phyloP scores from a whole-genome alignment of 331 rosid species.

The Saraca asoca region DNA sequence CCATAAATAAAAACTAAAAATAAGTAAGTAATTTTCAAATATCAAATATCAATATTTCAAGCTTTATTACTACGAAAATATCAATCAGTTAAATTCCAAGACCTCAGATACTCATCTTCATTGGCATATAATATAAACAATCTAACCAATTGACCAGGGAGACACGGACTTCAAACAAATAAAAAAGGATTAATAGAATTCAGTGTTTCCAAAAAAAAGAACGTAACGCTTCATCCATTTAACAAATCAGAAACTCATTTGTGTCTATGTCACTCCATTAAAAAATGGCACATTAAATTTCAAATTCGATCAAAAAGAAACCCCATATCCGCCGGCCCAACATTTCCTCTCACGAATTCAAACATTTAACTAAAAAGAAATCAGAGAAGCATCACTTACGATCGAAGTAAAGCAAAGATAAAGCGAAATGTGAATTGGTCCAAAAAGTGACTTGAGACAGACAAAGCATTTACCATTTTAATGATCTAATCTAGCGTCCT shows the following conservation, averaged over 20 bases:
- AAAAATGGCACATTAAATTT: conserved; percentile 34
- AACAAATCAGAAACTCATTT: conserved; percentile 25
- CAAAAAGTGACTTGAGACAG: conserved; percentile 42
- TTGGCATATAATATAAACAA: conserved; percentile 19
- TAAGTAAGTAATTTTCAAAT: conserved; percentile 1
- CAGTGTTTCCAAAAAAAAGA: conserved; percentile 35
- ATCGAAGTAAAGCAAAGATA: conserved; percentile 73
- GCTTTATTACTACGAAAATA: conserved; percentile 10
- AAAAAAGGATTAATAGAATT: conserved; percentile 20
- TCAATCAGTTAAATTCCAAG: conserved; percentile 17
- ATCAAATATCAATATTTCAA: conserved; percentile 7
- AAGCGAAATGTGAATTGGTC: conserved; percentile 48
- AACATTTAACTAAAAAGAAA: conserved; percentile 34
- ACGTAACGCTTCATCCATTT: conserved; percentile 12
- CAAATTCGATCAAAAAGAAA: conserved; percentile 45
- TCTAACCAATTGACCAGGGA: conserved; percentile 8
- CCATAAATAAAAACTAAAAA: conserved; percentile 29
- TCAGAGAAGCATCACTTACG: conserved; percentile 75
- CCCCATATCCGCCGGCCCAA: conserved; percentile 34
- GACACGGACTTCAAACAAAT: conserved; percentile 1
- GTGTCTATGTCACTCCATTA: conserved; percentile 1
- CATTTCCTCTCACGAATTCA: conserved; percentile 39
- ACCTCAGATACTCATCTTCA: conserved; percentile 27
- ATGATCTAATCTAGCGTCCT: conserved; percentile 60
- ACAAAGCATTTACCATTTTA: conserved; percentile 70